Evolutionary conservation across 106 monocot genomes (phyloP), one percentile per base, ranked within the genome.

Genomic region (Posidonia australis): DNA sequence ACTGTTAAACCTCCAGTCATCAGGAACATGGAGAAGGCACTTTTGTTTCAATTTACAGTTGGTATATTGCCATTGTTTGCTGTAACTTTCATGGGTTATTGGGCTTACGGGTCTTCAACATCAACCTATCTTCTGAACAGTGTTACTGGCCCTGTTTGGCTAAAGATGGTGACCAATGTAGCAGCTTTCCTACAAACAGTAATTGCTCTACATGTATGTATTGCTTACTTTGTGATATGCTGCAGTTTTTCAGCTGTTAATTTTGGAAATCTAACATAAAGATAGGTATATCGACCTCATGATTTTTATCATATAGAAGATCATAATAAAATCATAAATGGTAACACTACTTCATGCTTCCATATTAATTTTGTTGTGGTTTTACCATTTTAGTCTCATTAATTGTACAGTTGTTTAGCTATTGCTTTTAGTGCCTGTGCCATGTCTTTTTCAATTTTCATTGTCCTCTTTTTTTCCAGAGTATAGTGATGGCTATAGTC

Each of bases 1-100:
- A 98, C 96, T 0, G 60, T 76, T 25, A 68, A 47, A 54, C 68
- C 68, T 49, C 76, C 76, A 23, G 76, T 69, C 0, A 22, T 76
- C 20, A 76, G 44, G 69, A 76, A 76, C 27, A 76, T 76, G 76
- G 66, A 64, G 57, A 69, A 69, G 51, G 76, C 76, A 46, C 56
- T 76, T 14, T 69, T 63, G 69, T 62, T 76, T 60, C 69, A 69
- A 62, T 76, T 76, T 62, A 76, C 76, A 0, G 56, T 69, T 55
- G 76, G 76, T 5, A 1, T 54, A 5, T 16, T 69, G 63, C 69
- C 69, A 13, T 30, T 69, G 42, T 76, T 63, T 57, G 76, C 69
- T 25, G 76, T 76, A 14, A 64, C 76, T 30, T 69, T 76, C 57
- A 64, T 56, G 63, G 76, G 76, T 10, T 76, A 76, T 31, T 76